Percentiles rank a stretch among this genome's conserved stretches.
Evolutionary conservation across 768 basidiomycete species (phyloP).

Genomic region (Chiua virens): DNA sequence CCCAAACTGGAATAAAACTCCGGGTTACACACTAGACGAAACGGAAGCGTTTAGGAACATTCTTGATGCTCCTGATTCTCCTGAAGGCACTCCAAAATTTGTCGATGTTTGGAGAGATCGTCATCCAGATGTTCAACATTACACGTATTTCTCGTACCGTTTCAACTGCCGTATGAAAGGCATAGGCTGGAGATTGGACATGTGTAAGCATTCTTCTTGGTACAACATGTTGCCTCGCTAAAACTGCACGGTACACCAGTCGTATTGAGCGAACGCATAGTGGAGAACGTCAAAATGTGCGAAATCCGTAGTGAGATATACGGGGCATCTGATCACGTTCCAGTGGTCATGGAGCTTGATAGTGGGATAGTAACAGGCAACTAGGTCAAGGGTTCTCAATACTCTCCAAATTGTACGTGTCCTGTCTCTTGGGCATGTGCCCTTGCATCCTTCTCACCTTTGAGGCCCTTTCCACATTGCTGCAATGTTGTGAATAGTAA

Average conservation of each 20-base stretch:
- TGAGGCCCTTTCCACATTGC: slow-evolving; percentile 82
- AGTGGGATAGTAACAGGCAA: slow-evolving; percentile 35
- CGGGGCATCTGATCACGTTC: slow-evolving; percentile 86
- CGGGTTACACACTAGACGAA: slow-evolving; percentile 84
- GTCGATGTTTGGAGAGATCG: slow-evolving; percentile 78
- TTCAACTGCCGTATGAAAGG: slow-evolving; percentile 80
- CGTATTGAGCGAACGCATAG: slow-evolving; percentile 70
- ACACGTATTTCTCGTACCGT: slow-evolving; percentile 83
- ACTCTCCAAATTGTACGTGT: slow-evolving; percentile 83
- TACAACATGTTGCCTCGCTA: neutral
- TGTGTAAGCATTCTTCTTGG: slow-evolving; percentile 53
- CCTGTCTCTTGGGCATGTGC: slow-evolving; percentile 87
- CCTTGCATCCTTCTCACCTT: slow-evolving; percentile 92
- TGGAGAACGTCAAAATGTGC: slow-evolving; percentile 69
- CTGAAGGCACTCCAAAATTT: slow-evolving; percentile 46
- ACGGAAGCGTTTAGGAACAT: slow-evolving; percentile 72
- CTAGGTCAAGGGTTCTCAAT: slow-evolving; percentile 37
- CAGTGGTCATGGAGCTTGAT: slow-evolving; percentile 74
- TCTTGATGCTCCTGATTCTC: slow-evolving; percentile 48
- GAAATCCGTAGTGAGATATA: slow-evolving; percentile 86
- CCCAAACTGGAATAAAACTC: slow-evolving; percentile 83
- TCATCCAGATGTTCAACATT: slow-evolving; percentile 69
- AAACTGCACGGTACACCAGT: slow-evolving; percentile 42
- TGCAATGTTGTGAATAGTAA: slow-evolving; percentile 28
- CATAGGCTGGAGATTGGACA: slow-evolving; percentile 85